Percentiles rank a stretch among this genome's conserved stretches.
Conservation (phyloP, 1,284 basidiomycete species). For the Apiotrichum domesticum region DNA sequence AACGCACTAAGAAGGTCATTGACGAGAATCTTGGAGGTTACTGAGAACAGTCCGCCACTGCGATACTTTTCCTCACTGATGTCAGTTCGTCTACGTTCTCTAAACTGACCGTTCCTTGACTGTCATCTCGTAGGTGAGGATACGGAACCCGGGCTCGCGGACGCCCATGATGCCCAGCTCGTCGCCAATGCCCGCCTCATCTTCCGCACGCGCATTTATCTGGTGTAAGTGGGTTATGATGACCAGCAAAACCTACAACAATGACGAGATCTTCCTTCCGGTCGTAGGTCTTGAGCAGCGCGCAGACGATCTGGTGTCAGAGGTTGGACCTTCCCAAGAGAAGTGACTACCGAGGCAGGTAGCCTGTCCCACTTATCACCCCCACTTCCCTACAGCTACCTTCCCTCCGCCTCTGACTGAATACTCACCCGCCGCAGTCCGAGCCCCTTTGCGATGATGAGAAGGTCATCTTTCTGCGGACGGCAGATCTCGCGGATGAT, state of each 20-base stretch:
- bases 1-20: conserved; percentile 80
- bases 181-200: conserved; percentile 85
- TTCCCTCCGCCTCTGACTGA: neutral
- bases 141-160: conserved; percentile 72
- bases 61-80: conserved; percentile 76
- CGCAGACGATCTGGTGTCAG: conserved; percentile 61
- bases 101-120: conserved; percentile 69
- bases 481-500: conserved; percentile 48
- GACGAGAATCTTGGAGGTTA: conserved; percentile 89
- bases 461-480: conserved; percentile 71
- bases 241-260: conserved; percentile 52
- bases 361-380: no score
- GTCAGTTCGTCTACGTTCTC: neutral
- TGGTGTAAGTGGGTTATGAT: conserved; percentile 6
- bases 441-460: conserved; percentile 79
- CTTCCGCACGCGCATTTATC: conserved; percentile 72
- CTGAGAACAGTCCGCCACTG: conserved; percentile 78
- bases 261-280: conserved; percentile 77
- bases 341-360: no score
- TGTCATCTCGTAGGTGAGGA: conserved; percentile 76
- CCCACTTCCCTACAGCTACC: no score
- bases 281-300: conserved; percentile 85
- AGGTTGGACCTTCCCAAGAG: neutral
- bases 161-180: conserved; percentile 89
- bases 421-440: conserved; percentile 58